phyloP scores from a whole-genome alignment of 176 grass and related monocot genomes.

The Otatea glauca region DNA sequence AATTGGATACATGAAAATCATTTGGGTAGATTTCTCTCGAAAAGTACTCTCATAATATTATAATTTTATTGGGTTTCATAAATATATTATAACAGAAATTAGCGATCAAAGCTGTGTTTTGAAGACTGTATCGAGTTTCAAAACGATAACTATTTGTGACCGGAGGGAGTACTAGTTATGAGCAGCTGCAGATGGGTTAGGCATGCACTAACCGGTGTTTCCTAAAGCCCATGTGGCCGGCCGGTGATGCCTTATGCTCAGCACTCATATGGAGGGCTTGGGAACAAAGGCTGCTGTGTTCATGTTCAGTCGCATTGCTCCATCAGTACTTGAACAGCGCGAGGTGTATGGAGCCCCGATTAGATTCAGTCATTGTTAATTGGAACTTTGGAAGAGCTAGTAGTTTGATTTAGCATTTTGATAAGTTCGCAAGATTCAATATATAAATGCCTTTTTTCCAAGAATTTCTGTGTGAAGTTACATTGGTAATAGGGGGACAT shows the following conservation, averaged over 20 bases:
- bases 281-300: constrained; percentile 57
- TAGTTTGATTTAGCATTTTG: neutral
- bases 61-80: no score
- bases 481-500: neutral
- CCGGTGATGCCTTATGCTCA: constrained; percentile 33
- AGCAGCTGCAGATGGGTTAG: constrained; percentile 45
- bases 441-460: neutral
- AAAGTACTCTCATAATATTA: no score
- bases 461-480: neutral
- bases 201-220: constrained; percentile 37
- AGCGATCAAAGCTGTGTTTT: no score
- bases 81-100: no score
- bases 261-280: constrained; percentile 33
- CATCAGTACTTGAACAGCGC: constrained; percentile 35
- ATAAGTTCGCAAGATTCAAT: neutral
- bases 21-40: no score
- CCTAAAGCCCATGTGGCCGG: constrained; percentile 48
- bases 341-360: constrained; percentile 22
- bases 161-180: constrained; percentile 18
- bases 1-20: no score
- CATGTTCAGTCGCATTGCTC: constrained; percentile 57
- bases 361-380: constrained; percentile 47
- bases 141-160: no score
- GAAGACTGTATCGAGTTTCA: no score
- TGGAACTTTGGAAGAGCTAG: neutral